Conservation (phyloP, 1,284 basidiomycete genomes). For the Crucibulum parvulum region DNA sequence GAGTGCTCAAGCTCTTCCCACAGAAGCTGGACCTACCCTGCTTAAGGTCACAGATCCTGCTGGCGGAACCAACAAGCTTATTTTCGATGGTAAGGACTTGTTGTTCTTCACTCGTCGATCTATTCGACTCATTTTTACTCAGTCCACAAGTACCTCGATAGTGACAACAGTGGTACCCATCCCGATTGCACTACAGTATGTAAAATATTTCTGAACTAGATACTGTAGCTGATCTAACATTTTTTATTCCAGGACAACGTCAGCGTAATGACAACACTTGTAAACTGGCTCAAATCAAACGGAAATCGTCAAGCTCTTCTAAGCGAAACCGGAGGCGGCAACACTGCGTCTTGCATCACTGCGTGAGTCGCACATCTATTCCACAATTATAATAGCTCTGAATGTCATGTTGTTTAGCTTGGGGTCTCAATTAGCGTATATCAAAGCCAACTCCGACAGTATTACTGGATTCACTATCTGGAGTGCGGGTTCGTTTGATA, state of each 20-base stretch:
- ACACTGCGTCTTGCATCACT: constrained; percentile 56
- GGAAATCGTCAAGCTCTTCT: constrained; percentile 62
- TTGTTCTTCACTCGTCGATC: background rate
- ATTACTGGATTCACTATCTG: constrained; percentile 56
- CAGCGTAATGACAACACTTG: constrained; percentile 50
- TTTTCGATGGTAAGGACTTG: constrained; percentile 55
- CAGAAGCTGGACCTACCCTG: constrained; percentile 57
- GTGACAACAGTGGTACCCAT: constrained; percentile 63
- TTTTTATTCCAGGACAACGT: constrained; percentile 45
- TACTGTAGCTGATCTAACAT: background rate
- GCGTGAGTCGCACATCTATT: constrained; percentile 30
- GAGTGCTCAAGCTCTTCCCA: constrained; percentile 55
- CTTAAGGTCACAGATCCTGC: constrained; percentile 61
- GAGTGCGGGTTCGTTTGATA: constrained; percentile 34
- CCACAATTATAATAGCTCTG: background rate
- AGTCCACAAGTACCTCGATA: constrained; percentile 70
- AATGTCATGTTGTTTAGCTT: constrained; percentile 32
- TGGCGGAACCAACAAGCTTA: constrained; percentile 53
- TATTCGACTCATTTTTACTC: constrained; percentile 2
- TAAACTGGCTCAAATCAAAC: constrained; percentile 52
- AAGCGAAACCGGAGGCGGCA: constrained; percentile 65
- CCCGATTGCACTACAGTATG: constrained; percentile 51
- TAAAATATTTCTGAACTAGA: background rate
- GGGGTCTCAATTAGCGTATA: constrained; percentile 50
- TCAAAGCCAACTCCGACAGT: constrained; percentile 51